phyloP scores from a whole-genome alignment of 2,329 filamentous ascomycete species.

The Lachnellula occidentalis region DNA sequence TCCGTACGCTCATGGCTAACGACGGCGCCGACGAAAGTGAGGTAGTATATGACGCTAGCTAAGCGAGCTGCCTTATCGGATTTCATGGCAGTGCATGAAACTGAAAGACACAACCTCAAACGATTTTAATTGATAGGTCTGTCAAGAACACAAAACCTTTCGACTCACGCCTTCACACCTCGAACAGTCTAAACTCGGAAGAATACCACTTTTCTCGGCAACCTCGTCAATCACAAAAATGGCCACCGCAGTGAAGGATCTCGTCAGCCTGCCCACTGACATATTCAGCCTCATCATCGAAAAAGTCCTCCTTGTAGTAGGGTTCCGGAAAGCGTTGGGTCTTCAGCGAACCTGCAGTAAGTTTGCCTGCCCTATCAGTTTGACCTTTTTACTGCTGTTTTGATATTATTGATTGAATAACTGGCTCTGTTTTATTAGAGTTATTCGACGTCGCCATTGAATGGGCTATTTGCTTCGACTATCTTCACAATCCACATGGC shows the following conservation, averaged over 20 bases:
- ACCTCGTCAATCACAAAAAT: neutral
- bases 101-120: too few relatives aligned
- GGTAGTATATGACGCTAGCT: too few relatives aligned
- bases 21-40: too few relatives aligned
- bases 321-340: neutral
- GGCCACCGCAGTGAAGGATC: neutral
- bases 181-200: neutral
- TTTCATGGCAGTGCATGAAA: too few relatives aligned
- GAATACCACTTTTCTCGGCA: neutral
- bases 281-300: neutral
- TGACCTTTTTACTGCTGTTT: neutral
- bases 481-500: neutral
- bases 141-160: too few relatives aligned
- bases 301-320: neutral
- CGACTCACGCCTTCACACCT: neutral
- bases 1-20: too few relatives aligned
- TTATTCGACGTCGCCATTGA: neutral
- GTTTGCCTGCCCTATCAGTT: neutral
- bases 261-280: neutral
- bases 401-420: neutral
- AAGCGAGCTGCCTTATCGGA: too few relatives aligned
- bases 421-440: neutral
- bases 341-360: neutral
- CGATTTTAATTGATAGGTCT: too few relatives aligned
- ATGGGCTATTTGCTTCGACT: neutral